Conservation (phyloP, 257 asterid species). For the Nicotiana undulata region DNA sequence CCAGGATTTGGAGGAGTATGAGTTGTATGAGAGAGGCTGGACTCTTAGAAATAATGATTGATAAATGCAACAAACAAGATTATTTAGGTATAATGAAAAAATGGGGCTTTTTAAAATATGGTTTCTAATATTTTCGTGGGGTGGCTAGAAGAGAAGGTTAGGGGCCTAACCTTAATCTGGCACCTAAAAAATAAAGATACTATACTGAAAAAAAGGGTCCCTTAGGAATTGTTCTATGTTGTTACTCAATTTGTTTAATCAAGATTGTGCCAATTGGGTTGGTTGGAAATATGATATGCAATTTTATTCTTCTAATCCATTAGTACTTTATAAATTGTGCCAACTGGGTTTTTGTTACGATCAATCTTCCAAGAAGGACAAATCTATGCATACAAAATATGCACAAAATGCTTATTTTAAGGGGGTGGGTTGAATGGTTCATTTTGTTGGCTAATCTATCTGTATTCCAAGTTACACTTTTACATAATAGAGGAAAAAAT, state of each 20-base stretch:
- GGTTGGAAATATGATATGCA: conserved; percentile 22
- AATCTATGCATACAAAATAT: neutral
- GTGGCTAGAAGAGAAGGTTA: neutral
- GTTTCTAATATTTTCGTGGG: conserved; percentile 8
- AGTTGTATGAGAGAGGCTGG: conserved; percentile 22
- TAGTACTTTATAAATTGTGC: conserved; percentile 10
- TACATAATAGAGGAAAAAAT: neutral
- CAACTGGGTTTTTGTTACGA: conserved; percentile 14
- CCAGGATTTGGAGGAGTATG: conserved; percentile 26
- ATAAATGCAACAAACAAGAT: conserved; percentile 4
- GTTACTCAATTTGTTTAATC: conserved; percentile 34
- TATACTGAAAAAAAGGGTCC: neutral
- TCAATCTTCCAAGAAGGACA: neutral
- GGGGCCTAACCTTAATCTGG: conserved; percentile 18
- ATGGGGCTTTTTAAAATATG: neutral
- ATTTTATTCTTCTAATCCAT: neutral
- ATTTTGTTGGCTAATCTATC: neutral
- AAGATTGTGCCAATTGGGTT: conserved; percentile 32
- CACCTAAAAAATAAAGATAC: conserved; percentile 14
- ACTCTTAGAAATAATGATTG: conserved; percentile 3
- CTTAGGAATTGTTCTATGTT: conserved; percentile 57
- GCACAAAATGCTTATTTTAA: neutral
- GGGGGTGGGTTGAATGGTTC: neutral
- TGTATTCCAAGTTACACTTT: neutral
- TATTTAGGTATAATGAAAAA: neutral